Conservation (phyloP, 495 filamentous ascomycete species). For the Penicillium subrubescens region DNA sequence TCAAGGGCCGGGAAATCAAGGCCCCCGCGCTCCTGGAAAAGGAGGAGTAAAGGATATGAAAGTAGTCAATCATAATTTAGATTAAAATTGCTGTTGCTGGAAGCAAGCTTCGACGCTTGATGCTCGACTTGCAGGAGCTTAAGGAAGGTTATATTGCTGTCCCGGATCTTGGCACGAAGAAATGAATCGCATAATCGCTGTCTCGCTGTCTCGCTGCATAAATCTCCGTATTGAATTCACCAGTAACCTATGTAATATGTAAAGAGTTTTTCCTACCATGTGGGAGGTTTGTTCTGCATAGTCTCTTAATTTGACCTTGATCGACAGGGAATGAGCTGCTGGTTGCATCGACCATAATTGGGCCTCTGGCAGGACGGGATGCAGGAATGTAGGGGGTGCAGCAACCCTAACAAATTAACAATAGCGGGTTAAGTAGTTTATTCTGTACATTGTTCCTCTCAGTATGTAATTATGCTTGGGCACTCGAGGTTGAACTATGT, state of each 20-base stretch:
- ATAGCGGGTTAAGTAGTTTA: no score
- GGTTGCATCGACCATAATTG: slow-evolving; percentile 14
- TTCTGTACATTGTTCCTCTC: neutral
- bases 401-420: neutral
- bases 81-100: neutral
- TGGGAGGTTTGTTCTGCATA: neutral
- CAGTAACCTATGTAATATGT: neutral
- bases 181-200: slow-evolving; percentile 26
- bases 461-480: neutral
- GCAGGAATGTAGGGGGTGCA: neutral
- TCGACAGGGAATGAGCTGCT: slow-evolving; percentile 21
- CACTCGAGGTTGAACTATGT: neutral
- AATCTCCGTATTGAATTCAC: neutral
- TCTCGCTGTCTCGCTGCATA: slow-evolving; percentile 6
- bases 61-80: neutral
- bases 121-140: neutral
- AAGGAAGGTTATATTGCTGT: neutral
- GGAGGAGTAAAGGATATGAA: slow-evolving; percentile 49
- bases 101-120: neutral
- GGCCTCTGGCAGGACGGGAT: neutral
- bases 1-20: slow-evolving; percentile 72
- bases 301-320: slow-evolving; percentile 6
- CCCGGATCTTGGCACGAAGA: slow-evolving; percentile 20
- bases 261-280: neutral
- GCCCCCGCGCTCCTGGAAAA: slow-evolving; percentile 77